A percentile compares a stretch with the other conserved stretches of the same genome.
These are phyloP conservation scores for Garcia nutans DNA, from an alignment of 345 rosid species.

Conservation along the genomic window DNA sequence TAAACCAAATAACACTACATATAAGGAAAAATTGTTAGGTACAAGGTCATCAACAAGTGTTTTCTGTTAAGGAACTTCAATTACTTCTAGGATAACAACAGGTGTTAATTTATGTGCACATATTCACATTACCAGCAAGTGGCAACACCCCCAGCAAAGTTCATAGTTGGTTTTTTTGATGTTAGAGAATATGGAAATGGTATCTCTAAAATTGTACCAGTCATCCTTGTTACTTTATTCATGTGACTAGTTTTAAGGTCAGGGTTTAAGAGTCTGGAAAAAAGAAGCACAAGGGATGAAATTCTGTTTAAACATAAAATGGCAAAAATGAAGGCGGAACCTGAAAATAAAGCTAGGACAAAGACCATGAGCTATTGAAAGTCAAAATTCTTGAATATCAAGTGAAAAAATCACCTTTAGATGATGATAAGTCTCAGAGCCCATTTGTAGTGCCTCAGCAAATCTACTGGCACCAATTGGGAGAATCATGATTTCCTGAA, in stretches of 20 bases:
- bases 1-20: not conserved
- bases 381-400: constrained; percentile 12
- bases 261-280: not conserved
- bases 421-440: constrained; percentile 93
- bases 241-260: constrained; percentile 1
- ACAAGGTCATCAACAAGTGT: not conserved
- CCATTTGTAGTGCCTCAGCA: constrained; percentile 96
- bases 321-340: not conserved
- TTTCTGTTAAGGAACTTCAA: not conserved
- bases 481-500: constrained; percentile 86
- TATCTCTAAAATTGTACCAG: not conserved
- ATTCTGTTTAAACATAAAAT: not conserved
- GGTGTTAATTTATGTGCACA: not conserved
- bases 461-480: constrained; percentile 88
- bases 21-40: not conserved
- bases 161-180: not conserved
- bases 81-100: not conserved
- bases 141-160: not conserved
- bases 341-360: not conserved
- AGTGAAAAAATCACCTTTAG: constrained; percentile 63
- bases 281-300: not conserved
- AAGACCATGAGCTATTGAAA: not conserved
- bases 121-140: not conserved
- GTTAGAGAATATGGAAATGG: not conserved
- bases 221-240: not conserved